Evolutionary conservation across 345 rosid species (phyloP).

Genomic region (Lepidium aucheri): DNA sequence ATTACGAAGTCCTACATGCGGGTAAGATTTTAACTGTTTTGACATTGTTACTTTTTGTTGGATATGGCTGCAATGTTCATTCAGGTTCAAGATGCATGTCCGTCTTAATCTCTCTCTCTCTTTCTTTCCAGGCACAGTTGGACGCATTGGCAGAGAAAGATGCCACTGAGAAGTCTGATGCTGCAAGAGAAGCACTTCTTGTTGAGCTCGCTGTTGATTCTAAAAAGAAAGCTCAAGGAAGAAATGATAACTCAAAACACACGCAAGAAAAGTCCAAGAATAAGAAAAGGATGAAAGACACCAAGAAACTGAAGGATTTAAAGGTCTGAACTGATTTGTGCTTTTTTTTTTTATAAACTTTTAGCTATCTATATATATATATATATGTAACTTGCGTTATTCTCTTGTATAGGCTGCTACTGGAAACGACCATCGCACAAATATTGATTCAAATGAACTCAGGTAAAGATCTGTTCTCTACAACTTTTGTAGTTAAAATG

Average conservation of each 20-base stretch:
- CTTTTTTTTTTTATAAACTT: not conserved
- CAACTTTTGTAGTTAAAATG: not conserved
- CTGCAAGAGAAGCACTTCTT: slow-evolving; percentile 87
- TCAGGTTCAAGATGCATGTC: not conserved
- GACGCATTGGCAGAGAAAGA: slow-evolving; percentile 90
- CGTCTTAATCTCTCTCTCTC: not conserved
- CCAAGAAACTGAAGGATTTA: slow-evolving; percentile 57
- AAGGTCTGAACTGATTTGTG: slow-evolving; percentile 39
- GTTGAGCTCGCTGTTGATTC: slow-evolving; percentile 90
- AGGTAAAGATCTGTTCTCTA: slow-evolving; percentile 30
- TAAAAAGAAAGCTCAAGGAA: slow-evolving; percentile 52
- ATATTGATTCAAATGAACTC: slow-evolving; percentile 38
- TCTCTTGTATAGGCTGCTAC: slow-evolving; percentile 36
- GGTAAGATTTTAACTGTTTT: slow-evolving; percentile 38
- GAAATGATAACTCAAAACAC: slow-evolving; percentile 48
- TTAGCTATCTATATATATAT: not conserved
- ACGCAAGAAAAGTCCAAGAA: slow-evolving; percentile 68
- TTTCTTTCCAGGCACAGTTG: slow-evolving; percentile 75
- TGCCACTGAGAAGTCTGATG: slow-evolving; percentile 94
- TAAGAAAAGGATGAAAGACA: slow-evolving; percentile 65
- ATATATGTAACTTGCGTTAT: not conserved
- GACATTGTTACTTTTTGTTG: slow-evolving; percentile 6
- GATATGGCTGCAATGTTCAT: not conserved
- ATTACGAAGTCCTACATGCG: slow-evolving; percentile 66
- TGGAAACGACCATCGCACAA: slow-evolving; percentile 36